Evolutionary conservation across 257 asterid species (phyloP).

Genomic region (Primulina eburnea): DNA sequence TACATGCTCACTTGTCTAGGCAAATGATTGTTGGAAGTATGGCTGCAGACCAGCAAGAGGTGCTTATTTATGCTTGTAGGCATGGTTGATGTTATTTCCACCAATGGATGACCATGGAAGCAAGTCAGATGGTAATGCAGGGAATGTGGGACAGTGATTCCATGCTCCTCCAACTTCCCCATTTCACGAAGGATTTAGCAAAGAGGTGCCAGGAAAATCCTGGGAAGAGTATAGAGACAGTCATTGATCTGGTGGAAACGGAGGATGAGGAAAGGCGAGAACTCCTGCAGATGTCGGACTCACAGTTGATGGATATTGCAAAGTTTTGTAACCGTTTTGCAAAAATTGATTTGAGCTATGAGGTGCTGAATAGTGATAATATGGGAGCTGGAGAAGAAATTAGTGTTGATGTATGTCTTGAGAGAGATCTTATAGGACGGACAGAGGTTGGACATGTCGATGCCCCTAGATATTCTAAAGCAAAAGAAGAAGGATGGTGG

Average conservation of each 20-base stretch:
- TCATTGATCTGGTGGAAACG: conserved; percentile 15
- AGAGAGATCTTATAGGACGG: conserved; percentile 11
- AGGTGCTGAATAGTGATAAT: neutral
- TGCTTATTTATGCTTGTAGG: conserved; percentile 10
- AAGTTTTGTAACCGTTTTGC: conserved; percentile 14
- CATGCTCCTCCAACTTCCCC: conserved; percentile 18
- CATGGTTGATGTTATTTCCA: conserved; percentile 17
- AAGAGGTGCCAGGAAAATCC: conserved; percentile 11
- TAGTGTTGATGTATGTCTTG: neutral
- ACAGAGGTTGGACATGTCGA: conserved; percentile 14
- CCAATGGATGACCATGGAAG: conserved; percentile 17
- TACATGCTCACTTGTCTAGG: conserved; percentile 16
- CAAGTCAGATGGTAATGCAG: conserved; percentile 17
- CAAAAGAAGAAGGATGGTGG: conserved; percentile 20
- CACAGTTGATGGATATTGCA: conserved; percentile 15
- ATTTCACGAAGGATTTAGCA: conserved; percentile 9
- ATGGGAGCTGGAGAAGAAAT: neutral
- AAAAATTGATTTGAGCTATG: conserved; percentile 7
- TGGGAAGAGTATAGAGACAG: conserved; percentile 2
- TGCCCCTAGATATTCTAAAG: conserved; percentile 14
- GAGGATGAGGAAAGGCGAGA: conserved; percentile 16
- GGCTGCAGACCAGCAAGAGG: conserved; percentile 13
- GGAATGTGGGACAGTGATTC: conserved; percentile 17
- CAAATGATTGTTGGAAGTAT: conserved; percentile 11
- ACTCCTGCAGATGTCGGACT: conserved; percentile 11